Evolutionary conservation across 2,329 filamentous ascomycete species (phyloP).

Genomic region (Colletotrichum sp.): DNA sequence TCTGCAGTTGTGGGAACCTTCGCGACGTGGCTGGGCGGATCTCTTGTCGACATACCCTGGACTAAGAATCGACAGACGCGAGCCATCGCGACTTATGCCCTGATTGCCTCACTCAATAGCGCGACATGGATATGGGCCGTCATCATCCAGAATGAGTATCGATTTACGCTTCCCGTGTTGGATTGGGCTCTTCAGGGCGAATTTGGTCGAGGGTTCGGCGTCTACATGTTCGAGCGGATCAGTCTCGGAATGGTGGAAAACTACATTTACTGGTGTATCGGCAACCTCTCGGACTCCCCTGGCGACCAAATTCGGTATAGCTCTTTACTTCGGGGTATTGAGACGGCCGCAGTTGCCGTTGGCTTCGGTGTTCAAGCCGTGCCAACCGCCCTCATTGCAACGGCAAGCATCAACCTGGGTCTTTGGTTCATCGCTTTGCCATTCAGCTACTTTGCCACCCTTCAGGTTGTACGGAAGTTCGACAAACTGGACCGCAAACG

Average conservation of each 20-base stretch:
- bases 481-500: constrained; percentile 33
- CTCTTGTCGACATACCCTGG: constrained; percentile 43
- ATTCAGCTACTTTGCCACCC: constrained; percentile 48
- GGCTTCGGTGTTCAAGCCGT: constrained; percentile 50
- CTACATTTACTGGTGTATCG: constrained; percentile 52
- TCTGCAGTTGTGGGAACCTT: constrained; percentile 42
- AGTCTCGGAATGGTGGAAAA: constrained; percentile 46
- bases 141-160: constrained; percentile 51
- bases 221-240: constrained; percentile 45
- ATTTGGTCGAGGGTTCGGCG: constrained; percentile 47
- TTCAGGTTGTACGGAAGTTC: constrained; percentile 45
- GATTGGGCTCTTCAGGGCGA: constrained; percentile 45
- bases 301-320: constrained; percentile 50
- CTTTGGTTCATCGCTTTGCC: constrained; percentile 47
- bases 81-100: constrained; percentile 40
- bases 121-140: constrained; percentile 53
- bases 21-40: constrained; percentile 39
- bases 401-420: constrained; percentile 45
- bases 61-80: constrained; percentile 41
- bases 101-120: constrained; percentile 47
- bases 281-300: constrained; percentile 47
- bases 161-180: constrained; percentile 42
- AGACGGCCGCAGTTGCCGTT: constrained; percentile 45
- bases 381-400: constrained; percentile 45
- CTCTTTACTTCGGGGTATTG: constrained; percentile 45